These are phyloP conservation scores for Lactarius sp. DNA, from an alignment of 768 basidiomycete species.

Conservation along the genomic window DNA sequence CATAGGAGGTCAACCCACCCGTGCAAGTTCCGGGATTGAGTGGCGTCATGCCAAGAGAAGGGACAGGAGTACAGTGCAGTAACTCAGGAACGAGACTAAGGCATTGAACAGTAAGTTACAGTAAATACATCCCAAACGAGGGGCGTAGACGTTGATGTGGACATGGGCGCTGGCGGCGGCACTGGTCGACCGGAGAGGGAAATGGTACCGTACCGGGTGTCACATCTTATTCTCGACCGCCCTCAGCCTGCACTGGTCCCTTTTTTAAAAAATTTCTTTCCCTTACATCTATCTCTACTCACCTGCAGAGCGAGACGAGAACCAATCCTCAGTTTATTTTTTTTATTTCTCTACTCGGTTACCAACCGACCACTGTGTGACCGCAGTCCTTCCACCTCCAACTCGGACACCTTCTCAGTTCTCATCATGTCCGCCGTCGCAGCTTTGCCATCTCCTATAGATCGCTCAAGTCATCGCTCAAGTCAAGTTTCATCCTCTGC, in stretches of 20 bases:
- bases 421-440: constrained; percentile 10
- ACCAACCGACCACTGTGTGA: not conserved
- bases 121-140: too few species aligned
- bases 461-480: constrained; percentile 12
- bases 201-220: too few species aligned
- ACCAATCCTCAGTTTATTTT: not conserved
- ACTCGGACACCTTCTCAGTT: not conserved
- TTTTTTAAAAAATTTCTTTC: not conserved
- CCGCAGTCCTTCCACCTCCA: not conserved
- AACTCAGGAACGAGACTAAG: too few species aligned
- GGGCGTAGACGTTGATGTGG: too few species aligned
- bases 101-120: too few species aligned
- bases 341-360: not conserved
- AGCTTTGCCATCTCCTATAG: constrained; percentile 8
- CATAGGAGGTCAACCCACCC: too few species aligned
- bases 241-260: not conserved
- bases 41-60: too few species aligned
- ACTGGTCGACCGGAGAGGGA: too few species aligned
- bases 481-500: constrained; percentile 19
- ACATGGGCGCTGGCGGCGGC: too few species aligned
- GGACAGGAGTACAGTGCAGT: too few species aligned
- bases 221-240: constrained; percentile 11
- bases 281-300: not conserved
- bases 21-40: too few species aligned
- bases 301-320: not conserved